Conservation (phyloP, 345 rosid species). For the Eucalyptus guilfoylei region DNA sequence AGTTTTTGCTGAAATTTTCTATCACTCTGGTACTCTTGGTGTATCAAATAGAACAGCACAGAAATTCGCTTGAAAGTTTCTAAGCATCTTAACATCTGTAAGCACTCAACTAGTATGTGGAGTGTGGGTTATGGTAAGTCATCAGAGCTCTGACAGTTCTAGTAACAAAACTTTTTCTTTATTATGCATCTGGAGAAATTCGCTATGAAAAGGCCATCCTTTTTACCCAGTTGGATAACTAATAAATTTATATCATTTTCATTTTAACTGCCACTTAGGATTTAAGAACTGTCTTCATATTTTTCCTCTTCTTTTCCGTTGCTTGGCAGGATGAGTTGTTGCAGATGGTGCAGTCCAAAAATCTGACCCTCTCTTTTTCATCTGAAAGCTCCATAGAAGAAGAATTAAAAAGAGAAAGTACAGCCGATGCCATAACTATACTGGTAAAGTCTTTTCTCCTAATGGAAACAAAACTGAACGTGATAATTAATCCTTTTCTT, state of each 20-base stretch:
- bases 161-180: not conserved
- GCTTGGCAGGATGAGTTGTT: slow-evolving; percentile 66
- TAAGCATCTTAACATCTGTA: not conserved
- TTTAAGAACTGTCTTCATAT: not conserved
- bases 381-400: slow-evolving; percentile 97
- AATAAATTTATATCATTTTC: not conserved
- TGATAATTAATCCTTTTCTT: not conserved
- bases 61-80: not conserved
- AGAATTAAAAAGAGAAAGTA: slow-evolving; percentile 92
- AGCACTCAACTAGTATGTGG: not conserved
- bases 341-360: slow-evolving; percentile 65
- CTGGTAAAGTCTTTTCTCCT: slow-evolving; percentile 21
- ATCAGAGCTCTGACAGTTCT: not conserved
- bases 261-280: not conserved
- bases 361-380: slow-evolving; percentile 78
- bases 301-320: not conserved
- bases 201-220: not conserved
- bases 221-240: not conserved
- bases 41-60: not conserved
- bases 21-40: not conserved
- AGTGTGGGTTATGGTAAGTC: not conserved
- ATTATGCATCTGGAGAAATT: not conserved
- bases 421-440: slow-evolving; percentile 91
- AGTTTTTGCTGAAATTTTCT: not conserved
- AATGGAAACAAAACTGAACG: not conserved